Evolutionary conservation across 192 early-diverging fungal genomes (phyloP).

Genomic region (Geranomyces variabilis): DNA sequence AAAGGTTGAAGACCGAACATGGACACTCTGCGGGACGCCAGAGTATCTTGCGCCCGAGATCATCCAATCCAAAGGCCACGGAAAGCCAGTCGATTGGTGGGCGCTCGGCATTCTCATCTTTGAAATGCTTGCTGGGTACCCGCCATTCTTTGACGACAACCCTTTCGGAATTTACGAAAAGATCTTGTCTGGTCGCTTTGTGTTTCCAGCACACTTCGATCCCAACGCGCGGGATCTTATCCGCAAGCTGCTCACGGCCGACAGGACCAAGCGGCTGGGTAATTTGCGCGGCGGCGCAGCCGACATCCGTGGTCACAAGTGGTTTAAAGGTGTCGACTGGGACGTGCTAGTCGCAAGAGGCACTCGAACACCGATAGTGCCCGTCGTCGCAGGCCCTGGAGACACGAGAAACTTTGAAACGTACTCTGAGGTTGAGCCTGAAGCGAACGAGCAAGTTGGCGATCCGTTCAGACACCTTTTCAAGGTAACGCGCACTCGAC

Average conservation of each 20-base stretch:
- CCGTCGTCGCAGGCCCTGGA: constrained; percentile 82
- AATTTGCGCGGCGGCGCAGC: constrained; percentile 84
- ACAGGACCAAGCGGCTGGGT: constrained; percentile 90
- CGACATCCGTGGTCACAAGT: constrained; percentile 92
- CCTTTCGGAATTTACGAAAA: constrained; percentile 99
- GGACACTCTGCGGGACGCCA: constrained; percentile 97
- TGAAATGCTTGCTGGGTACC: constrained; percentile 97
- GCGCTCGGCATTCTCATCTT: constrained; percentile 96
- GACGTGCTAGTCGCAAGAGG: constrained; percentile 74
- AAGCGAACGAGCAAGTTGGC: constrained; percentile 48
- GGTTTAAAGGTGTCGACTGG: constrained; percentile 96
- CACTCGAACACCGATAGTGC: constrained; percentile 87
- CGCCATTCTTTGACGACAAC: constrained; percentile 97
- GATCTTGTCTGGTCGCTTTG: constrained; percentile 87
- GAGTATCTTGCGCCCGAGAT: constrained; percentile 97
- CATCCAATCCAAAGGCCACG: constrained; percentile 96
- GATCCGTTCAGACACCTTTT: constrained; percentile 87
- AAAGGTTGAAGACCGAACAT: constrained; percentile 84
- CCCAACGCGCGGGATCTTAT: constrained; percentile 85
- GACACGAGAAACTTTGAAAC: constrained; percentile 98
- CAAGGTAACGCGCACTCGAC: constrained; percentile 16
- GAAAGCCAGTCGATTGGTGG: constrained; percentile 99
- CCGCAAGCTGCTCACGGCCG: constrained; percentile 86
- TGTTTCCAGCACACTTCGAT: constrained; percentile 88
- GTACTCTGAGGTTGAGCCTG: constrained; percentile 83